Conservation (phyloP, 2,329 filamentous ascomycete species). For the Sporothrix schenckii region DNA sequence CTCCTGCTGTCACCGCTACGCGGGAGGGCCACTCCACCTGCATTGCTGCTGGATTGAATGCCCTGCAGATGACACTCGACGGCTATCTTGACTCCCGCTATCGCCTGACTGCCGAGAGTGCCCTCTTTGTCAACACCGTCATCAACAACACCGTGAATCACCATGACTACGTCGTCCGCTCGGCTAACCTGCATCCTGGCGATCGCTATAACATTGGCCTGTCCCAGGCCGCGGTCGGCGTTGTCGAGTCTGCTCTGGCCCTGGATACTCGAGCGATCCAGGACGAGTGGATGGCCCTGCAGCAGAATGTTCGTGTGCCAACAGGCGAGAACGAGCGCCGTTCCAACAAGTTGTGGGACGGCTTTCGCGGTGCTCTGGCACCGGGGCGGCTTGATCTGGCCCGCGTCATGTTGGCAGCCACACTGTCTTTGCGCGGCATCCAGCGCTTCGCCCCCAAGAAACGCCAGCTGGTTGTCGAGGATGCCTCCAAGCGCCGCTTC, state of each 20-base stretch:
- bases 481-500: constrained; percentile 65
- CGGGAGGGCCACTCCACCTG: constrained; percentile 62
- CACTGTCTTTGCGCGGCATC: constrained; percentile 70
- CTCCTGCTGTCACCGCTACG: constrained; percentile 56
- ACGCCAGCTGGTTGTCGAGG: constrained; percentile 48
- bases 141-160: constrained; percentile 68
- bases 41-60: constrained; percentile 65
- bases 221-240: constrained; percentile 60
- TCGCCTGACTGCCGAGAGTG: constrained; percentile 42
- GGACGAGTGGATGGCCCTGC: constrained; percentile 69
- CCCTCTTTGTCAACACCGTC: constrained; percentile 66
- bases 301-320: constrained; percentile 62
- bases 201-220: constrained; percentile 56
- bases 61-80: constrained; percentile 59
- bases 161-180: constrained; percentile 61
- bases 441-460: constrained; percentile 69
- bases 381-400: constrained; percentile 72
- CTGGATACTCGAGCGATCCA: constrained; percentile 72
- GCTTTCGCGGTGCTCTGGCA: constrained; percentile 69
- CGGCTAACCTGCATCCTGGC: constrained; percentile 52
- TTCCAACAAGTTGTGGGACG: constrained; percentile 77
- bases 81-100: constrained; percentile 55
- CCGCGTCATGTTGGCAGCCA: constrained; percentile 70
- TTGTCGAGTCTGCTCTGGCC: constrained; percentile 67
- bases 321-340: constrained; percentile 67